Base-by-base conservation (phyloP, 2,329 filamentous ascomycete species). In the Diaporthe amygdali region DNA sequence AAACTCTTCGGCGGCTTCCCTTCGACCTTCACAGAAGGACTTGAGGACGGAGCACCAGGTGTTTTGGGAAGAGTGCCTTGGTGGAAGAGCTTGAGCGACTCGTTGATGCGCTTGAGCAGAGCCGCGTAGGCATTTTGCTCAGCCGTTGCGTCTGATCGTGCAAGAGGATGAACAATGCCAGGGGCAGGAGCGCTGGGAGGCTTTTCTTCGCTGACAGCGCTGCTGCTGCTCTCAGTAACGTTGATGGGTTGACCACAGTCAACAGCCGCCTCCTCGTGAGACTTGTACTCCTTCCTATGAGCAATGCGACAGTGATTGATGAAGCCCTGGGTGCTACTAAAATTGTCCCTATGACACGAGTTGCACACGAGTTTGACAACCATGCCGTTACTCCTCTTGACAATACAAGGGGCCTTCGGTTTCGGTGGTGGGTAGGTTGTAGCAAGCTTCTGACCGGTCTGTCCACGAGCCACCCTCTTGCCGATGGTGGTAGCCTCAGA, bases 231-330 rank as follows among this genome's bases (percentile, higher is more conserved):
- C 68, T 92, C 90, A 74, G 92, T 88, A 74, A 89, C 85, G 76
- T 97, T 93, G 71, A 97, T 90, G 15, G 93, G 90, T 75, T 95
- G 92, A 66, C 96, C 96, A 76, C 94, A 97, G 72, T 93, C 93
- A 69, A 95, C 88, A 41, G 96, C 96, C 73, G 96, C 96, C 78
- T 95, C 94, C 81, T 98, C 96, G 78, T 99, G 96, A 76, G 94
- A 98, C 83, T 97, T 96, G 85, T 95, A 98, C 74, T 97, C 95
- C 71, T 94, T 89, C 79, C 93, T 93, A 83, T 99, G 96, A 32
- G 95, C 95, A 77, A 99, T 98, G 70, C 96, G 94, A 80, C 96
- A 98, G 80, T 99, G 96, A 79, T 99, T 99, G 84, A 99, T 96
- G 83, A 98, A 98, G n/a, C 96, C 96, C 81, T 98, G 96, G 0